Evolutionary conservation across 805 yeast genomes (phyloP).

Genomic region (Tetrapisispora taiwanensis): DNA sequence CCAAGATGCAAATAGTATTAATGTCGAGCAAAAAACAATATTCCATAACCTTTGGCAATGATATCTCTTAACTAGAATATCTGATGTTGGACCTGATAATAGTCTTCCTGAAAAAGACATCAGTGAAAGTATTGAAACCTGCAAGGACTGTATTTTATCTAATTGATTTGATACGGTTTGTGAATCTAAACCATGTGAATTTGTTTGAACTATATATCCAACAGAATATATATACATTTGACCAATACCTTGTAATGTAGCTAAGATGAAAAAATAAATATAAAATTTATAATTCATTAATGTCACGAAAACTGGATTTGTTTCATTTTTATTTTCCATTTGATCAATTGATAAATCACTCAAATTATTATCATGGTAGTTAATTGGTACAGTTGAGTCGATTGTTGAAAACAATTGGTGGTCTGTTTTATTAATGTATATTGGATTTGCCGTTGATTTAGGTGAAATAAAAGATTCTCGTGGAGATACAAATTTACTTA

Average conservation of each 20-base stretch:
- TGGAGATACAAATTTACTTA: conserved; percentile 1
- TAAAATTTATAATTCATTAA: conserved; percentile 31
- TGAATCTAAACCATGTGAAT: conserved; percentile 25
- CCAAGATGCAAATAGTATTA: conserved; percentile 28
- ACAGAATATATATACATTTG: conserved; percentile 65
- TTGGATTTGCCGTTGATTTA: not conserved
- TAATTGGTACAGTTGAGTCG: not conserved
- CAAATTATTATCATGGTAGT: not conserved
- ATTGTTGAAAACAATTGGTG: not conserved
- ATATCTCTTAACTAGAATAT: conserved; percentile 41
- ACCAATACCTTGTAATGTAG: conserved; percentile 52
- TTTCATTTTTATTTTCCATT: not conserved
- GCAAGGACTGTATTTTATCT: conserved; percentile 52
- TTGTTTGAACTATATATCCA: conserved; percentile 57
- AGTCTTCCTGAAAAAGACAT: conserved; percentile 59
- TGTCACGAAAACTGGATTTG: not conserved
- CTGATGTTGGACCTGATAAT: conserved; percentile 56
- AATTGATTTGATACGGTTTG: conserved; percentile 20
- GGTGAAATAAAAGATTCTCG: not conserved
- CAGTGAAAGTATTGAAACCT: conserved; percentile 57
- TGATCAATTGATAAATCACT: not conserved
- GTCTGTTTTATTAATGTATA: not conserved
- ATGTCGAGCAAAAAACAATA: conserved; percentile 33
- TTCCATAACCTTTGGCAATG: conserved; percentile 60
- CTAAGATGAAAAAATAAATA: conserved; percentile 44